Conservation (phyloP, 192 early-diverging fungal species). For the Chytriomyces sp. region DNA sequence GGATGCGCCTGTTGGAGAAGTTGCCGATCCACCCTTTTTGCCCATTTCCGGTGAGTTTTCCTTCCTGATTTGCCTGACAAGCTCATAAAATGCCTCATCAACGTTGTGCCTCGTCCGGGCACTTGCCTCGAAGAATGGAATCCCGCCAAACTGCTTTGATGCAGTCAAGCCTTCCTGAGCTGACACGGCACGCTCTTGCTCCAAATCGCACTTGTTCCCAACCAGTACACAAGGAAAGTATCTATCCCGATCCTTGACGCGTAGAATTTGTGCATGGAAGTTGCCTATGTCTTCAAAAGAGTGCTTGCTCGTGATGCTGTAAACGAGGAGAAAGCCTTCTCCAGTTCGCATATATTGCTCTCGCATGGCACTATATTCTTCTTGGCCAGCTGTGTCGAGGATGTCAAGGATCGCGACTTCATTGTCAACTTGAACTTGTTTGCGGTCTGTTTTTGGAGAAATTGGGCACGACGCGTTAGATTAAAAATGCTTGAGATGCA, state of each 20-base stretch:
- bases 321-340: slow-evolving; percentile 84
- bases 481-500: too few relatives aligned
- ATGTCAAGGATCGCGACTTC: slow-evolving; percentile 84
- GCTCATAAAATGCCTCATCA: slow-evolving; percentile 85
- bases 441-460: slow-evolving; percentile 62
- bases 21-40: neutral
- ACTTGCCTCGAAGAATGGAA: slow-evolving; percentile 81
- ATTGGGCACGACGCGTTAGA: too few relatives aligned
- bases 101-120: slow-evolving; percentile 90
- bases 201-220: slow-evolving; percentile 89
- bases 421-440: slow-evolving; percentile 81
- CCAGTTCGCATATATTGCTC: slow-evolving; percentile 90
- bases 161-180: slow-evolving; percentile 78
- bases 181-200: slow-evolving; percentile 58
- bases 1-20: neutral
- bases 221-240: slow-evolving; percentile 77
- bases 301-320: slow-evolving; percentile 71
- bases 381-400: slow-evolving; percentile 90
- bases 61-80: slow-evolving; percentile 81
- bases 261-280: slow-evolving; percentile 73
- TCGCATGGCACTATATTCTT: slow-evolving; percentile 71
- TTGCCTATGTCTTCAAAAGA: slow-evolving; percentile 78
- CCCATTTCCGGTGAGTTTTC: slow-evolving; percentile 27
- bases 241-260: slow-evolving; percentile 76
- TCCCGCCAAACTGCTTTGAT: slow-evolving; percentile 72